Conservation (phyloP, 163 green algal genomes). For the Chlamydomonas reinhardtii region DNA sequence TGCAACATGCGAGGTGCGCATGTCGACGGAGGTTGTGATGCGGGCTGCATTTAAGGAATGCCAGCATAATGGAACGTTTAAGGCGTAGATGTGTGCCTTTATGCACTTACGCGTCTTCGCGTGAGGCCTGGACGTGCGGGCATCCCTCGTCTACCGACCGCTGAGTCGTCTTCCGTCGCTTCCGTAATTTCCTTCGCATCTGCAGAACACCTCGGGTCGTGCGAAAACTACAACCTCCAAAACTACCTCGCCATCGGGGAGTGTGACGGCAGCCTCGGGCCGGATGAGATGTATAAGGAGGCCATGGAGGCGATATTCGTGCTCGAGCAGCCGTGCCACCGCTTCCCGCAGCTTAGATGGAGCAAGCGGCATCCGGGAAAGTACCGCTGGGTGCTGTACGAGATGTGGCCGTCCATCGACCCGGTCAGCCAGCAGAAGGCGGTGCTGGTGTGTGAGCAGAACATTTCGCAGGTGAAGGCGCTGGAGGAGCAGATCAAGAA, state of each 20-base stretch:
- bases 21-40: background rate
- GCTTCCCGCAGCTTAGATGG: constrained; percentile 69
- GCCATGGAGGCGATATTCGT: constrained; percentile 64
- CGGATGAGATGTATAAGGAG: constrained; percentile 62
- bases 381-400: constrained; percentile 76
- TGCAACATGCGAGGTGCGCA: constrained; percentile 65
- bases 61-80: no score
- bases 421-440: constrained; percentile 63
- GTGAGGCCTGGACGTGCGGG: no score
- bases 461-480: constrained; percentile 74
- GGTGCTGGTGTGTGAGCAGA: constrained; percentile 73
- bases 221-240: constrained; percentile 60
- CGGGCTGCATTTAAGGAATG: no score
- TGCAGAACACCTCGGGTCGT: constrained; percentile 67
- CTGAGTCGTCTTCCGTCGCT: no score
- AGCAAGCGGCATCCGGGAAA: constrained; percentile 69
- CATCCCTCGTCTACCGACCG: no score
- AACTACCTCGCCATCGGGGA: constrained; percentile 72
- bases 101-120: no score
- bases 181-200: no score
- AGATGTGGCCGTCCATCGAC: constrained; percentile 77
- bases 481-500: constrained; percentile 73
- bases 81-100: no score
- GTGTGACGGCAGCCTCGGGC: constrained; percentile 56
- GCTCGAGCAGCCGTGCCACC: constrained; percentile 59